Evolutionary conservation across 202 grass and related monocot species (phyloP).

Genomic region (Musa balbisiana): DNA sequence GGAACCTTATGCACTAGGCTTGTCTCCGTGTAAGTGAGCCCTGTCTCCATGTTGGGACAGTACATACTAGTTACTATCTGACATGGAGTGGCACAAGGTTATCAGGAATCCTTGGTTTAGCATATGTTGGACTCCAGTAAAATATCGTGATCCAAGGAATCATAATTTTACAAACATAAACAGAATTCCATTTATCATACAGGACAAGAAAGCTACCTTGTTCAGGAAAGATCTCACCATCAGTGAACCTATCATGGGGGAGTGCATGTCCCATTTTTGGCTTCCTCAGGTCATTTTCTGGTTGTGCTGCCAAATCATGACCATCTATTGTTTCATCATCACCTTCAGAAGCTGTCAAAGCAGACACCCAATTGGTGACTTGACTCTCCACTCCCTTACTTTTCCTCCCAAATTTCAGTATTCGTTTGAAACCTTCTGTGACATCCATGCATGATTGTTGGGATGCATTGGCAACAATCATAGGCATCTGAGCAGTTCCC

Average conservation of each 20-base stretch:
- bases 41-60: too few species aligned
- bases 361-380: constrained; percentile 89
- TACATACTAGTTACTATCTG: too few species aligned
- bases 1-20: too few species aligned
- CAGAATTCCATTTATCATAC: too few species aligned
- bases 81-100: too few species aligned
- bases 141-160: too few species aligned
- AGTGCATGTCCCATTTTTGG: constrained; percentile 65
- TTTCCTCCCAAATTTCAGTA: constrained; percentile 97
- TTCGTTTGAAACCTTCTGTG: constrained; percentile 88
- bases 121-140: too few species aligned
- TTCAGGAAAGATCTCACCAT: constrained; percentile 62
- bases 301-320: constrained; percentile 42
- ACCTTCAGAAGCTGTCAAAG: constrained; percentile 91
- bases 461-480: constrained; percentile 48
- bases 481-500: constrained; percentile 78
- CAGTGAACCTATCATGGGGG: constrained; percentile 51
- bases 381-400: constrained; percentile 55
- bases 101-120: too few species aligned
- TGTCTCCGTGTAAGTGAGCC: too few species aligned
- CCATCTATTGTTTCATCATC: constrained; percentile 82
- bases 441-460: constrained; percentile 72
- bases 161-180: too few species aligned
- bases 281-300: constrained; percentile 70
- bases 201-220: constrained; percentile 48